Evolutionary conservation across 2,329 filamentous ascomycete genomes (phyloP).

Genomic region (Stachybotrys chlorohalonatus): DNA sequence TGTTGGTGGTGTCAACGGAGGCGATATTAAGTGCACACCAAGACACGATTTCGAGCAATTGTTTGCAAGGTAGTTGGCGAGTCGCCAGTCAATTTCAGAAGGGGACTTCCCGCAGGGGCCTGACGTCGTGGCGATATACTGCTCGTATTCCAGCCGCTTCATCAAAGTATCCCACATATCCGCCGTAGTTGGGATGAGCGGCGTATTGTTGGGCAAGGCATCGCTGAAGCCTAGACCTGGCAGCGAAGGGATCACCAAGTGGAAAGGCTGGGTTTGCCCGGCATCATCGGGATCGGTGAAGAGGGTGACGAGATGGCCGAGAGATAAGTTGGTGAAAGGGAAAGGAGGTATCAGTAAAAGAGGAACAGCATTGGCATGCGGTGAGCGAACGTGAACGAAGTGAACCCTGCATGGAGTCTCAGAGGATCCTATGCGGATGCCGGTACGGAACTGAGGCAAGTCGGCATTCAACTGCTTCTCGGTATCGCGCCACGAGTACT

Average conservation of each 20-base stretch:
- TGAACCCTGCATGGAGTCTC: constrained; percentile 45
- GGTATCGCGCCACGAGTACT: constrained; percentile 54
- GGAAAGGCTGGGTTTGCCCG: constrained; percentile 42
- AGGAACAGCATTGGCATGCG: constrained; percentile 45
- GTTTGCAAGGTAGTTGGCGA: constrained; percentile 38
- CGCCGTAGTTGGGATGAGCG: constrained; percentile 43
- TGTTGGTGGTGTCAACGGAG: constrained; percentile 41
- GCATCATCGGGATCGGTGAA: constrained; percentile 44
- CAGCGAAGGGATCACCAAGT: constrained; percentile 57
- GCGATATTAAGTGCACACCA: constrained; percentile 52
- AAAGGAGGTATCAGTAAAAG: constrained; percentile 58
- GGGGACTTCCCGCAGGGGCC: constrained; percentile 36
- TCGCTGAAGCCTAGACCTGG: constrained; percentile 62
- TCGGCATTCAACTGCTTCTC: constrained; percentile 48
- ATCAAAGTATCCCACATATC: constrained; percentile 50
- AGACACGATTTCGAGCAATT: constrained; percentile 41
- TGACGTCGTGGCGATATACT: constrained; percentile 48
- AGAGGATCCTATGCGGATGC: constrained; percentile 31
- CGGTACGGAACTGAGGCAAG: constrained; percentile 57
- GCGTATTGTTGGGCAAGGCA: constrained; percentile 38
- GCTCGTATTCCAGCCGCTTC: constrained; percentile 46
- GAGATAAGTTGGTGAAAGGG: constrained; percentile 53
- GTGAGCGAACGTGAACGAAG: constrained; percentile 53
- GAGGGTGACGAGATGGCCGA: constrained; percentile 44
- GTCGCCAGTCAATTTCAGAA: constrained; percentile 41